Evolutionary conservation across 306 rosid genomes (phyloP).

Genomic region (Rosa rugosa): DNA sequence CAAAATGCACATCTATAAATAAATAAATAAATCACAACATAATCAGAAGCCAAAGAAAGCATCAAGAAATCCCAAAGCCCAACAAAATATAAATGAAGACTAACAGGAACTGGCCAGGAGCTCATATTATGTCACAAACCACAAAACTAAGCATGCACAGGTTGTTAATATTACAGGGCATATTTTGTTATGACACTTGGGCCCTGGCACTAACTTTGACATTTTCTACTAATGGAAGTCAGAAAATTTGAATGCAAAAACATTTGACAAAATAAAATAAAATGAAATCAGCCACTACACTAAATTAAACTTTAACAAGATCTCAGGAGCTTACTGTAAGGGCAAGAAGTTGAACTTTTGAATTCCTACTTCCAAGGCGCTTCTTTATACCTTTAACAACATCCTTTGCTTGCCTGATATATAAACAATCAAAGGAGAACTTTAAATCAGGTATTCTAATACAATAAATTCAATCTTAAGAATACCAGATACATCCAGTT

Average conservation of each 20-base stretch:
- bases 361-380: conserved; percentile 79
- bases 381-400: conserved; percentile 87
- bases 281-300: not conserved
- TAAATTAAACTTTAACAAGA: not conserved
- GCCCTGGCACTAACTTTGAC: not conserved
- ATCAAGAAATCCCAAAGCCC: too few species aligned
- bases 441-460: conserved; percentile 18
- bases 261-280: not conserved
- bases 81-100: not conserved
- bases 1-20: too few species aligned
- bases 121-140: not conserved
- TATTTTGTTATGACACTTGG: not conserved
- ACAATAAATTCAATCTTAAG: not conserved
- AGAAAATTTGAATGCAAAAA: not conserved
- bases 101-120: not conserved
- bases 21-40: too few species aligned
- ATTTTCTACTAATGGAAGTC: not conserved
- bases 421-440: conserved; percentile 36
- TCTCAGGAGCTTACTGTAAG: conserved; percentile 55
- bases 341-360: conserved; percentile 91
- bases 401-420: conserved; percentile 77
- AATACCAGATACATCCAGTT: conserved; percentile 19
- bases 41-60: too few species aligned
- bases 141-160: not conserved
- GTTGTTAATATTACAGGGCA: not conserved